Base-by-base conservation (phyloP, 768 basidiomycete genomes). In the Lactifluus volemus region DNA sequence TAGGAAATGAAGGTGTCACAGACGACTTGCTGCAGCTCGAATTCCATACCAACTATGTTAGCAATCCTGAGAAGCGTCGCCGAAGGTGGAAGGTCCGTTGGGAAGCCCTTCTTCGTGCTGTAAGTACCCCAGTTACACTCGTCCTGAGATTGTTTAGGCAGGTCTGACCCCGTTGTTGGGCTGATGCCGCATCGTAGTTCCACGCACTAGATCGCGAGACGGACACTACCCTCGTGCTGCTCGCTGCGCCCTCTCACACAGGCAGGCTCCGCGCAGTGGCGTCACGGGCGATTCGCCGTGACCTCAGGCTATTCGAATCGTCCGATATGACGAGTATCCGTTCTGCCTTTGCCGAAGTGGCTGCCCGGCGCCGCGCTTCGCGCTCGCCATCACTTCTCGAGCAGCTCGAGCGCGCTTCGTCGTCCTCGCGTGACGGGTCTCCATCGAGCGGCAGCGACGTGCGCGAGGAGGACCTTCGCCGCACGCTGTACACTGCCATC, bases 141-240 rank as follows among this genome's bases (percentile, higher is more conserved):
- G 29, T 58, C 15, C 36, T 34, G n/a, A 49, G 45, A 64, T 69
- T 47, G 32, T 69, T 73, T 69, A 68, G 69, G 70, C 66, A 72
- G 68, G 65, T 71, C 71, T 66, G 63, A 71, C 71, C 70, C 70
- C 51, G 57, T 42, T 53, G 45, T 47, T 61, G 58, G 73, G 47
- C 21, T 47, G 63, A 38, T 63, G 32, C 38, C 45, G 10, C 55
- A 51, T 55, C 53, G n/a, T 65, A 92, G 89, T 86, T 92, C 78
- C 85, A 88, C 73, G 79, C 79, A 36, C 73, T 92, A 34, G 89
- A 91, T 73, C 79, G 87, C 48, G 86, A 90, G 70, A 92, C 89
- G 4, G 89, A 91, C 65, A 78, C 88, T 10, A 90, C 87, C 0
- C 79, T 92, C 75, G 72, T 91, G 29, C 73, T 92, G 0, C 73